phyloP scores from a whole-genome alignment of 805 yeast genomes.

The Ogataea pini region DNA sequence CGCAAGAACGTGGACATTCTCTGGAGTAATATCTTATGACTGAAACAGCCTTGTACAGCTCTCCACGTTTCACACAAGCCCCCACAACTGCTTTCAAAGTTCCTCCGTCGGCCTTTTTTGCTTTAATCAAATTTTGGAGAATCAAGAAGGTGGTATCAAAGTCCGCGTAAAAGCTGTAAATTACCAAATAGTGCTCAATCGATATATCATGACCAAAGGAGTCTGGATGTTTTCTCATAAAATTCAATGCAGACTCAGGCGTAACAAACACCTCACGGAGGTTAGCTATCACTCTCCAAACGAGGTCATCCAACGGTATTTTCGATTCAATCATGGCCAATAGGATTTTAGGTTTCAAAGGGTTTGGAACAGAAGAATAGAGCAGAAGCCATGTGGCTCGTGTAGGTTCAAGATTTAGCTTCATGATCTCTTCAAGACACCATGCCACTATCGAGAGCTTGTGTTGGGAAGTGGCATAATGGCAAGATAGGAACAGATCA shows the following conservation, averaged over 20 bases:
- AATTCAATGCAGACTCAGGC: constrained; percentile 10
- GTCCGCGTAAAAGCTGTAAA: constrained; percentile 14
- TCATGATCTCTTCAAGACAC: constrained; percentile 10
- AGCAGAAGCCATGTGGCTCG: constrained; percentile 17
- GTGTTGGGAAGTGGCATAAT: not conserved
- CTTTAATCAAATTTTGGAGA: constrained; percentile 6
- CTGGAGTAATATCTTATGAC: constrained; percentile 5
- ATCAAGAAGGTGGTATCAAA: constrained; percentile 7
- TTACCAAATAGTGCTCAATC: constrained; percentile 10
- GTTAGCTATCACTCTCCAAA: constrained; percentile 11
- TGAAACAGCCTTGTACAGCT: constrained; percentile 16
- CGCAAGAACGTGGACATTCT: not conserved
- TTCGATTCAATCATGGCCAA: constrained; percentile 11
- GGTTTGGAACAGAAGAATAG: constrained; percentile 8
- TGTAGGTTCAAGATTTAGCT: constrained; percentile 14
- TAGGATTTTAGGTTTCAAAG: constrained; percentile 1
- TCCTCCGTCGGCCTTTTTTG: not conserved
- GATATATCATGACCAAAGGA: constrained; percentile 11
- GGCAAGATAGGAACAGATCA: constrained; percentile 8
- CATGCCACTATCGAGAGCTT: not conserved
- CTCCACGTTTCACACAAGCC: constrained; percentile 8
- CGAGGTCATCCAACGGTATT: constrained; percentile 10
- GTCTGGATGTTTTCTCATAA: constrained; percentile 12
- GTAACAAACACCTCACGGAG: constrained; percentile 2
- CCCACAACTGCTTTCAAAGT: constrained; percentile 8